Conservation (phyloP, 2,329 filamentous ascomycete genomes). For the Pseudogymnoascus sp. region DNA sequence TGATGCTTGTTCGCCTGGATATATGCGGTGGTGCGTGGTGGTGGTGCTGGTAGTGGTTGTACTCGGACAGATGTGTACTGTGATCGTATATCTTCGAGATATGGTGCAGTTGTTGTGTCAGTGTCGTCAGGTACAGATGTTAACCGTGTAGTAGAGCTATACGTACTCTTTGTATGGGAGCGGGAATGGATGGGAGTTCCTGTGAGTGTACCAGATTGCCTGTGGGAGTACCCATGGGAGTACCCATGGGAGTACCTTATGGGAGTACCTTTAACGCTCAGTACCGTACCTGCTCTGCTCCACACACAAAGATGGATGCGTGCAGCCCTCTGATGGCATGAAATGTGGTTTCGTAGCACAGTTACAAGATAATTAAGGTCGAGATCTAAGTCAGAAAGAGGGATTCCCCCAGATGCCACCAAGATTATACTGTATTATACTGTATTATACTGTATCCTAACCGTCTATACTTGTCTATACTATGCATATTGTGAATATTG, state of each 20-base stretch:
- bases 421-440: too few relatives aligned
- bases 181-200: not conserved
- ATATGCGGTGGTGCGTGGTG: not conserved
- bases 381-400: not conserved
- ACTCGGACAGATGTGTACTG: not conserved
- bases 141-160: not conserved
- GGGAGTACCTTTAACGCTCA: not conserved
- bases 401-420: not conserved
- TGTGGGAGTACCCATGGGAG: not conserved
- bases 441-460: too few relatives aligned
- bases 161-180: not conserved
- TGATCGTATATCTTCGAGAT: not conserved
- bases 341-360: conserved; percentile 3
- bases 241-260: not conserved
- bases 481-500: not conserved
- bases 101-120: not conserved
- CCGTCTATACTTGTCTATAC: not conserved
- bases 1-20: not conserved
- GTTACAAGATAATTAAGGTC: not conserved
- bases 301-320: not conserved
- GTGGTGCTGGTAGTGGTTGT: not conserved
- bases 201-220: not conserved
- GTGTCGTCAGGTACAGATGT: not conserved
- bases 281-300: not conserved
- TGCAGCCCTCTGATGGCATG: conserved; percentile 4